Evolutionary conservation across 345 rosid genomes (phyloP), one percentile per base, ranked within the genome.

Genomic region (Gossypium australe): DNA sequence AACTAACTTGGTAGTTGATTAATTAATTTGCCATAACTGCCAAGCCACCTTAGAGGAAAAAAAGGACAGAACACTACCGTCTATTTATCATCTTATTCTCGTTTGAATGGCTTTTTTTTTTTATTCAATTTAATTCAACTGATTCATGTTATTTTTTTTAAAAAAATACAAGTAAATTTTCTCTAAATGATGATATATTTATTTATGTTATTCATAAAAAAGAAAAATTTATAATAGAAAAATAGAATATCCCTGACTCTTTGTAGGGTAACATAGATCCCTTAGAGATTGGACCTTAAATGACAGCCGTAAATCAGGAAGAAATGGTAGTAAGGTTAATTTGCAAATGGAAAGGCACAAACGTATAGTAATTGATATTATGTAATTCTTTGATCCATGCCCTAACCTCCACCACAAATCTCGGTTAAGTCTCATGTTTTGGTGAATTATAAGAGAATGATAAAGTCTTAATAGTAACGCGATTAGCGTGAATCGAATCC

Each of bases 391-490:
- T 38, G 25, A 17, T 64, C 9, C 20, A n/a, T 38, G 24, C 24
- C 47, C 68, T 63, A 17, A 38, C 9, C 22, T 63, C 49, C 20
- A 41, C 68, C 49, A 63, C 49, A 4, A 34, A 34, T 3, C 25
- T 63, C 3, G 5, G 5, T 29, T 29, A 8, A 1, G 13, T 63
- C 2, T 2, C 9, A 8, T n/a, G 2, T 41, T 22, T 3, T 38
- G 8, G 1, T 34, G 38, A 34, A 34, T 17, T 17, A 38, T 64
- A 11, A 34, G 0, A 5, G 1, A 34, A 29, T 0, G 1, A 5
- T 0, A 34, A 4, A 34, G 0, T 34, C 0, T 34, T 34, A 34
- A 34, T 0, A 34, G 1, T 0, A 5, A 34, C 7, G 0, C 1
- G 1, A 34, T 34, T 34, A 34, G 0, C 0, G 7, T 34, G 1